phyloP scores from a whole-genome alignment of 805 yeast species.

The Saturnispora serradocipensis region DNA sequence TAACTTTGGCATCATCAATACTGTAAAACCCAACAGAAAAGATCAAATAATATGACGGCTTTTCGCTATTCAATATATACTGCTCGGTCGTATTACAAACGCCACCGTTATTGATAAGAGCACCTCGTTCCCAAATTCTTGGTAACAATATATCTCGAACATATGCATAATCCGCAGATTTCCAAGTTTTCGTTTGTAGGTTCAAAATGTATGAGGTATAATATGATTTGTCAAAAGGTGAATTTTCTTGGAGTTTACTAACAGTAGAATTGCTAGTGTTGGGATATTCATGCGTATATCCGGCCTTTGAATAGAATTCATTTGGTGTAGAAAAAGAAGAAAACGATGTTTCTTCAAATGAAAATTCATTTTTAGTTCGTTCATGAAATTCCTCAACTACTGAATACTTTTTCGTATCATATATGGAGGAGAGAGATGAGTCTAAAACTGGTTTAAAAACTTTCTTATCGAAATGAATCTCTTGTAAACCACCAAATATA shows the following conservation, averaged over 20 bases:
- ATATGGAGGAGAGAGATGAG: neutral
- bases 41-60: neutral
- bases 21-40: slow-evolving; percentile 4
- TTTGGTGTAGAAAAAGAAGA: neutral
- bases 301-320: neutral
- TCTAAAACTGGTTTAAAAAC: neutral
- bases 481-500: slow-evolving; percentile 21
- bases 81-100: neutral
- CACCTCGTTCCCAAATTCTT: neutral
- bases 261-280: neutral
- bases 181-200: slow-evolving; percentile 19
- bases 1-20: slow-evolving; percentile 7
- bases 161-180: slow-evolving; percentile 9
- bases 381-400: neutral
- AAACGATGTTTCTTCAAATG: neutral
- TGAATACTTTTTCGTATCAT: neutral
- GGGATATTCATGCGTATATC: neutral
- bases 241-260: neutral
- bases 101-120: neutral
- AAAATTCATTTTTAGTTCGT: slow-evolving; percentile 1
- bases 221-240: neutral
- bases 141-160: neutral
- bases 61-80: neutral
- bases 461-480: slow-evolving; percentile 7
- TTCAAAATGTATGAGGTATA: slow-evolving; percentile 13